A percentile compares a stretch with the other conserved stretches of the same genome.
Evolutionary conservation across 208 protist species (phyloP).

Genomic region (Herpetomonas tarakana): DNA sequence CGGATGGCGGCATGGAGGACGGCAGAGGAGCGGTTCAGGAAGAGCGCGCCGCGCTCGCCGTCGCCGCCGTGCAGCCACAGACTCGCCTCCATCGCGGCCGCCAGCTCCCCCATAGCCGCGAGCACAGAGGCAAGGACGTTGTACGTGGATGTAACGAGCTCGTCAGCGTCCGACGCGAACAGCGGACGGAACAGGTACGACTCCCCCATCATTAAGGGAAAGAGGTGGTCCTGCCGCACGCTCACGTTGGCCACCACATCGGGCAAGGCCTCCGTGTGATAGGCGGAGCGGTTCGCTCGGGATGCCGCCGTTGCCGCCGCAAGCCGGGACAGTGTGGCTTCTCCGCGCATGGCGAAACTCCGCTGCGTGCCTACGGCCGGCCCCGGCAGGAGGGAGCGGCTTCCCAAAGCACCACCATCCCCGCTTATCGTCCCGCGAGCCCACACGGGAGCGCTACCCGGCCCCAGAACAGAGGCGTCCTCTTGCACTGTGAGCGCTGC

Average conservation of each 20-base stretch:
- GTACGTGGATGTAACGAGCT: not conserved
- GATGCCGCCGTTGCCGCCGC: not conserved
- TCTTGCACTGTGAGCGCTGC: not conserved
- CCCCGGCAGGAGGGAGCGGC: not conserved
- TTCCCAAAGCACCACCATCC: not conserved
- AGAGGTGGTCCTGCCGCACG: not conserved
- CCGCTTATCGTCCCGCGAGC: not conserved
- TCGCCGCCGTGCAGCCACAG: constrained; percentile 43
- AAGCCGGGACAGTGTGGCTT: not conserved
- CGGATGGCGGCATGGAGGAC: constrained; percentile 30
- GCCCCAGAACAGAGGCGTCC: not conserved
- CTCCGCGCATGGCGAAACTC: not conserved
- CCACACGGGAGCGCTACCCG: not conserved
- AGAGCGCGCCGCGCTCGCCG: constrained; percentile 24
- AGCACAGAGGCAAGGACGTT: constrained; percentile 55
- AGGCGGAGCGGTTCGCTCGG: not conserved
- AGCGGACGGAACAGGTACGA: constrained; percentile 33
- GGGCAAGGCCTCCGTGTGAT: constrained; percentile 16
- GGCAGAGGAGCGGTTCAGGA: constrained; percentile 22
- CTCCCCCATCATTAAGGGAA: constrained; percentile 36
- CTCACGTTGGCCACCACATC: constrained; percentile 9
- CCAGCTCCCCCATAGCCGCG: constrained; percentile 36
- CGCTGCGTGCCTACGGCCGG: not conserved
- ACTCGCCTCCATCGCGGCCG: constrained; percentile 36
- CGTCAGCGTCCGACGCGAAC: not conserved